phyloP scores from a whole-genome alignment of 805 yeast genomes.

The Yarrowia sp. region DNA sequence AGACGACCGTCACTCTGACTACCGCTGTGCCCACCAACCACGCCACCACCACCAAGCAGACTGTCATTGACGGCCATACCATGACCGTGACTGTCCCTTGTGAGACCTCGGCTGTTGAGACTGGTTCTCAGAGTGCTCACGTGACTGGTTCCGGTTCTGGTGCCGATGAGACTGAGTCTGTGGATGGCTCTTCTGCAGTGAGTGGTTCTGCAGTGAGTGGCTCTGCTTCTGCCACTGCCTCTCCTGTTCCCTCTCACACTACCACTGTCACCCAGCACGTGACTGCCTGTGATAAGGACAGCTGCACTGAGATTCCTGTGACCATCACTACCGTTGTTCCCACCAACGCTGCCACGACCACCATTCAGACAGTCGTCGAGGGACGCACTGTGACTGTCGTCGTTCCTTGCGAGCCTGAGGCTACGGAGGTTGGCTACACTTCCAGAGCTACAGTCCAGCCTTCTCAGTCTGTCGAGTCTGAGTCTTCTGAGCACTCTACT shows the following conservation, averaged over 20 bases:
- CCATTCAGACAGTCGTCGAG: neutral
- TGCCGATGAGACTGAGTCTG: neutral
- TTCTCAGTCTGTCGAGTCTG: neutral
- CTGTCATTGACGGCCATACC: constrained; percentile 4
- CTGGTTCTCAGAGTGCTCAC: neutral
- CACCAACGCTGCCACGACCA: neutral
- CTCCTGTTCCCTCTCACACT: neutral
- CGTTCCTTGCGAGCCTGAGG: constrained; percentile 3
- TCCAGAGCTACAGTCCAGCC: neutral
- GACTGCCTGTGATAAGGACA: neutral
- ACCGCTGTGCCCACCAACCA: constrained; percentile 1
- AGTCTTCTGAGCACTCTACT: neutral
- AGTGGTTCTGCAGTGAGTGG: too few relatives aligned
- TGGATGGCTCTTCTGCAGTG: too few relatives aligned
- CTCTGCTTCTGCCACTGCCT: too few relatives aligned
- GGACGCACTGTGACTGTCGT: neutral
- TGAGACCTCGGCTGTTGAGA: neutral
- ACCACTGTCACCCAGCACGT: constrained; percentile 12
- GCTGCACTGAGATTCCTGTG: neutral
- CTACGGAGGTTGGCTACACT: neutral
- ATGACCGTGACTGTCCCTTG: constrained; percentile 14
- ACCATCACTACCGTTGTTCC: neutral
- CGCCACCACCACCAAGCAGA: neutral
- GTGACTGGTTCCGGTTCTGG: neutral
- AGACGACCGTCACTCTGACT: neutral